A percentile compares a stretch with the other conserved stretches of the same genome.
These are phyloP conservation scores for Acacia acuminata DNA, from an alignment of 306 rosid genomes.

Conservation along the genomic window DNA sequence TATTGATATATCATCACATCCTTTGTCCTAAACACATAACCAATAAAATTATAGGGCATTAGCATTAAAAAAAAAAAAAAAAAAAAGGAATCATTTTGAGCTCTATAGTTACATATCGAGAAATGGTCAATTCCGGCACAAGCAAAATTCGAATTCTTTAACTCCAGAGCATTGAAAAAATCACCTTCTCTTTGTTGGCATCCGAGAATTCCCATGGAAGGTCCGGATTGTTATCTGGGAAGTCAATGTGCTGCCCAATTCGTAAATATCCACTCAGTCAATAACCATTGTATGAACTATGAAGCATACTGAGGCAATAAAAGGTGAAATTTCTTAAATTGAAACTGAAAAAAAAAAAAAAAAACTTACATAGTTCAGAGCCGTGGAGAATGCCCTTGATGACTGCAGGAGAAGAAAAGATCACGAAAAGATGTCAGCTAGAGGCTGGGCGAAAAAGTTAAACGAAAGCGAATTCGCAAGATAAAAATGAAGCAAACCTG, in stretches of 20 bases:
- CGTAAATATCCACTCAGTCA: conserved; percentile 12
- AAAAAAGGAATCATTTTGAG: not conserved
- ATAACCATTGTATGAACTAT: conserved; percentile 4
- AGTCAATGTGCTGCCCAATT: conserved; percentile 69
- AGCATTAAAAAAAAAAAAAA: too few relatives aligned
- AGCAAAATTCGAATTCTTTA: not conserved
- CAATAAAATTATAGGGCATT: not conserved
- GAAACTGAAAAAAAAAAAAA: not conserved
- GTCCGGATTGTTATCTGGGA: conserved; percentile 83
- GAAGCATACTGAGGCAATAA: not conserved
- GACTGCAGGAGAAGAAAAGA: conserved; percentile 41
- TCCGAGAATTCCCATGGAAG: conserved; percentile 76
- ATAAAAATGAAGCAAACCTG: conserved; percentile 52
- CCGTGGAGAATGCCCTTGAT: conserved; percentile 80
- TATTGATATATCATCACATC: not conserved
- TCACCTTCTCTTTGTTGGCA: conserved; percentile 70
- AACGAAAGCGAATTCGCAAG: conserved; percentile 9
- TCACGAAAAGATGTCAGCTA: conserved; percentile 3
- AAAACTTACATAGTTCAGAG: conserved; percentile 82
- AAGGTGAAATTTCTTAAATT: not conserved
- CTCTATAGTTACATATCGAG: not conserved
- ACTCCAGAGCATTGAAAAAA: not conserved
- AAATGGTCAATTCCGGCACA: not conserved
- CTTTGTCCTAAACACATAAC: not conserved
- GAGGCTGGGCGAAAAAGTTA: conserved; percentile 15